Conservation (phyloP, 2,329 filamentous ascomycete genomes). For the Fusarium sarcochroum region DNA sequence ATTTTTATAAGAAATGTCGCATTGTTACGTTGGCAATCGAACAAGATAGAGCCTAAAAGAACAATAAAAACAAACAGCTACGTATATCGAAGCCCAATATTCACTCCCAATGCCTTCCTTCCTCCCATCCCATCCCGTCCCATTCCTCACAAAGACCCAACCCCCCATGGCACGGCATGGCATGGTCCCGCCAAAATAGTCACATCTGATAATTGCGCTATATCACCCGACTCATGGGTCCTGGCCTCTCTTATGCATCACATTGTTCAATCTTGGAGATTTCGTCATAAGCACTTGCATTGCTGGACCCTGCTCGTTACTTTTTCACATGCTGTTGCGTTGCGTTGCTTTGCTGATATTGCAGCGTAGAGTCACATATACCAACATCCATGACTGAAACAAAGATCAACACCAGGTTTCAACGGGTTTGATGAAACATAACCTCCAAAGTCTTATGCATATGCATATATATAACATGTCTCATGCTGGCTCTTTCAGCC, state of each 20-base stretch:
- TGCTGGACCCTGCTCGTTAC: slow-evolving; percentile 13
- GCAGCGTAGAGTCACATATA: background rate
- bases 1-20: slow-evolving; percentile 35
- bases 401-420: slow-evolving; percentile 8
- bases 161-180: slow-evolving; percentile 23
- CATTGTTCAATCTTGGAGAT: slow-evolving; percentile 27
- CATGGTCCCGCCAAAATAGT: slow-evolving; percentile 24
- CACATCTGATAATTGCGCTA: slow-evolving; percentile 23
- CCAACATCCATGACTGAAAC: slow-evolving; percentile 9
- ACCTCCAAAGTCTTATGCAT: slow-evolving; percentile 32
- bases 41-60: slow-evolving; percentile 4
- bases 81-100: slow-evolving; percentile 17
- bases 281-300: slow-evolving; percentile 40
- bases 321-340: slow-evolving; percentile 29
- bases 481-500: slow-evolving; percentile 28
- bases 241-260: slow-evolving; percentile 33
- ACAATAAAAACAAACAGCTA: background rate
- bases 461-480: slow-evolving; percentile 36
- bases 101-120: slow-evolving; percentile 16
- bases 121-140: background rate
- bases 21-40: slow-evolving; percentile 20
- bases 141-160: slow-evolving; percentile 10
- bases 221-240: slow-evolving; percentile 32
- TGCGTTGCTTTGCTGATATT: background rate
- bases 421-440: slow-evolving; percentile 25